Evolutionary conservation across 2,329 filamentous ascomycete species (phyloP).

Genomic region (Pyrenochaeta sp.): DNA sequence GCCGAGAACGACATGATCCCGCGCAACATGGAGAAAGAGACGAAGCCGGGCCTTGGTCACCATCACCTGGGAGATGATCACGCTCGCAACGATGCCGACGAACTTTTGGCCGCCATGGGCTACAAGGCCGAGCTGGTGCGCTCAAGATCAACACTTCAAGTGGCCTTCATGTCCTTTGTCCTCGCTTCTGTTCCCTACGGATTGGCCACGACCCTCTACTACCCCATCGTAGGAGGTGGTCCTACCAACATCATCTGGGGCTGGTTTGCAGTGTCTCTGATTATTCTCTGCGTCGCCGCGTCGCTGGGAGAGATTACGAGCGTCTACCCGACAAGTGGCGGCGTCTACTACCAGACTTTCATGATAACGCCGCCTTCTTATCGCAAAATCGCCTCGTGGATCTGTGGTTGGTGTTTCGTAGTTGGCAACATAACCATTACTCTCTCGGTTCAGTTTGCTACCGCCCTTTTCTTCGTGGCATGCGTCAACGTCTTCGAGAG

Average conservation of each 20-base stretch:
- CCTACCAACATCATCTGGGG: conserved; percentile 77
- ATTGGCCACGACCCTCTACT: conserved; percentile 73
- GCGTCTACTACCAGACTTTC: conserved; percentile 81
- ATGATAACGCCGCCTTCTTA: conserved; percentile 71
- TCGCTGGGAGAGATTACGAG: conserved; percentile 79
- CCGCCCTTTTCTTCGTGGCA: conserved; percentile 62
- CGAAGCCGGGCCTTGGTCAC: conserved; percentile 31
- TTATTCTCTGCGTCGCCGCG: conserved; percentile 73
- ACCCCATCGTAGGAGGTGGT: conserved; percentile 72
- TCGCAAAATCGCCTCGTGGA: conserved; percentile 72
- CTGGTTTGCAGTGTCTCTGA: conserved; percentile 72
- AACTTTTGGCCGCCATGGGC: conserved; percentile 69
- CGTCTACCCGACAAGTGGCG: conserved; percentile 78
- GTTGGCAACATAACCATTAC: conserved; percentile 85
- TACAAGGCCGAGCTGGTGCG: conserved; percentile 72
- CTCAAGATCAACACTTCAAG: conserved; percentile 72
- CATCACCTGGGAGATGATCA: conserved; percentile 34
- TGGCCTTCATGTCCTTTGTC: conserved; percentile 80
- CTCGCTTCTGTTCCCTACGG: conserved; percentile 79
- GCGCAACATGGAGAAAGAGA: conserved; percentile 34
- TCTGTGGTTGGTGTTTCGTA: conserved; percentile 78
- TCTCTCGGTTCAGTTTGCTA: conserved; percentile 81
- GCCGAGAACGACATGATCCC: conserved; percentile 42
- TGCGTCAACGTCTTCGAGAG: conserved; percentile 65
- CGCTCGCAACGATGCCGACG: conserved; percentile 61